Base-by-base conservation (phyloP, 2,329 filamentous ascomycete genomes). In the Dactylellina drechsleri region DNA sequence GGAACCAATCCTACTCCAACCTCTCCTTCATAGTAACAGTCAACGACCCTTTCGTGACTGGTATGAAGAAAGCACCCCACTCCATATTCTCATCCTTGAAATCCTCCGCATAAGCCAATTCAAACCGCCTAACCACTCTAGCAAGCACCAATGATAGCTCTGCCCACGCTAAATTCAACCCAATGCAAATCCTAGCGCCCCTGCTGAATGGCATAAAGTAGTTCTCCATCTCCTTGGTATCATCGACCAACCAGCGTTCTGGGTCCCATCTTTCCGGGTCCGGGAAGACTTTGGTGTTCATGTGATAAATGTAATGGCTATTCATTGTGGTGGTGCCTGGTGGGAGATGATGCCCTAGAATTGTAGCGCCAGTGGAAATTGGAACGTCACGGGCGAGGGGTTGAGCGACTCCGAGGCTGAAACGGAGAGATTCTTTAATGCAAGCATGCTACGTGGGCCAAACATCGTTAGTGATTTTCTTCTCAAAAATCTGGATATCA, bases 131-230 rank as follows among this genome's bases (percentile, higher is more conserved):
- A 1, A 67, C 36, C 13, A 74, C 23, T 16, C 20, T 62, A 43
- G 62, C 70, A 16, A 74, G 28, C 12, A 52, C 43, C 16, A 67
- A 6, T 0, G 58, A 64, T n/a, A 67, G 10, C 15, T 74, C 70
- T 7, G 47, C 62, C 56, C 56, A 74, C 18, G 62, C 70, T n/a
- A 74, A 56, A 53, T 74, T 67, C n/a, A 67, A 15, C 12, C 70
- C 70, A 18, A 67, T 57, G n/a, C 70, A 74, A 8, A 62, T 43
- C 15, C 70, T 62, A 1, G 56, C 15, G 1, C 70, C 70, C 18
- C 58, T 13, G 20, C 62, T 67, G 26, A 74, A 74, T 15, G 70
- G 64, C 70, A 74, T 58, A 18, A 67, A 64, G n/a, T 74, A 60
- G 4, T 50, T 67, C 16, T 74, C 64, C 45, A 67, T 50, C 43